Conservation (phyloP, 2,329 filamentous ascomycete species). For the Coniosporium tulheliwenetii region DNA sequence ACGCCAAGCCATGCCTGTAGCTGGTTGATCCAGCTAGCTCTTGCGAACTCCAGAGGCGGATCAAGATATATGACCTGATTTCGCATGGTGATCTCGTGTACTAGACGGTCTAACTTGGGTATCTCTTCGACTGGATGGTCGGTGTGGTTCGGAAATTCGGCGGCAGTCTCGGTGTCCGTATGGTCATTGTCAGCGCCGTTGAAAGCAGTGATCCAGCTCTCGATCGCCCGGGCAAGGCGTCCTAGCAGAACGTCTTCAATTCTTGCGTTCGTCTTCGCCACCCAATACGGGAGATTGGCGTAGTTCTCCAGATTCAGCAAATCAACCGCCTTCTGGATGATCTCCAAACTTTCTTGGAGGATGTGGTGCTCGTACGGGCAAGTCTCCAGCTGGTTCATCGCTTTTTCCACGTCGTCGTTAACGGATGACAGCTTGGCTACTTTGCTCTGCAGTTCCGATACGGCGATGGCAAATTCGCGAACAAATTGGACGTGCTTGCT, state of each 20-base stretch:
- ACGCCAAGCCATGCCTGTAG: slow-evolving; percentile 87
- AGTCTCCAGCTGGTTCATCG: slow-evolving; percentile 64
- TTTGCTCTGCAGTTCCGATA: slow-evolving; percentile 79
- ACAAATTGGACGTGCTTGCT: slow-evolving; percentile 96
- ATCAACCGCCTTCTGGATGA: slow-evolving; percentile 83
- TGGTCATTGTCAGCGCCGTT: slow-evolving; percentile 30
- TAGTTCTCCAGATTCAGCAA: slow-evolving; percentile 95
- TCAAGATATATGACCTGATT: slow-evolving; percentile 97
- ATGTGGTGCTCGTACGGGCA: slow-evolving; percentile 70
- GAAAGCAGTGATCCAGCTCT: slow-evolving; percentile 78
- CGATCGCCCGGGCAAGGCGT: slow-evolving; percentile 73
- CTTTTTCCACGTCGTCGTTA: slow-evolving; percentile 66
- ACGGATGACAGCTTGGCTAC: slow-evolving; percentile 64
- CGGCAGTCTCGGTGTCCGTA: slow-evolving; percentile 13
- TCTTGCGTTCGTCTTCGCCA: slow-evolving; percentile 68
- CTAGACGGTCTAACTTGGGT: slow-evolving; percentile 55
- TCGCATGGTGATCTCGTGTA: slow-evolving; percentile 92
- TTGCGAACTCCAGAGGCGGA: slow-evolving; percentile 78
- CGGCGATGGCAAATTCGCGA: slow-evolving; percentile 75
- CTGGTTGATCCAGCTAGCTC: slow-evolving; percentile 85
- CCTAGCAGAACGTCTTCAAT: slow-evolving; percentile 66
- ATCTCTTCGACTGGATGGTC: slow-evolving; percentile 29
- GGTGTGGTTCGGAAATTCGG: slow-evolving; percentile 9
- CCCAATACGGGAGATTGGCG: slow-evolving; percentile 83
- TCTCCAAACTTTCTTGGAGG: slow-evolving; percentile 67